Evolutionary conservation across 352 stramenopile genomes (phyloP).

Genomic region (Halophytophthora polymorphica): DNA sequence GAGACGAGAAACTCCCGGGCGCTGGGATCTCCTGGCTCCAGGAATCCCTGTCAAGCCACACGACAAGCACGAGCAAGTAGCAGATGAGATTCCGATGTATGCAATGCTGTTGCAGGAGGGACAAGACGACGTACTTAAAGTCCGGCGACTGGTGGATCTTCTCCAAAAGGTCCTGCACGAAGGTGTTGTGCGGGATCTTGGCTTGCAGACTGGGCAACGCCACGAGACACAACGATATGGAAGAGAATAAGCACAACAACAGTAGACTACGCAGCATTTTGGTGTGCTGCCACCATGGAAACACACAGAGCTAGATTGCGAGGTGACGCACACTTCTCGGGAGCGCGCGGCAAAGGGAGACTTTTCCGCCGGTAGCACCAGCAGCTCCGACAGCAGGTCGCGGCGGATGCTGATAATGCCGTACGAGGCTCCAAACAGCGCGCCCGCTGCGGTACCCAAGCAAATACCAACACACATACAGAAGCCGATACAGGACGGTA

Average conservation of each 20-base stretch:
- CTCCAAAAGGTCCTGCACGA: conserved; percentile 52
- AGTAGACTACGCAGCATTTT: neutral
- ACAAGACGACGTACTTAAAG: conserved; percentile 34
- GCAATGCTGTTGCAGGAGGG: neutral
- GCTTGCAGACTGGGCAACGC: conserved; percentile 25
- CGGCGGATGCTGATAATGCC: conserved; percentile 67
- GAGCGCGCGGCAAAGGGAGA: conserved; percentile 61
- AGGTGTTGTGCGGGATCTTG: conserved; percentile 44
- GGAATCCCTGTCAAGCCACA: conserved; percentile 30
- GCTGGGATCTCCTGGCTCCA: conserved; percentile 35
- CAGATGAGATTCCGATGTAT: neutral
- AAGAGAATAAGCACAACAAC: neutral
- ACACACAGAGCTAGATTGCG: conserved; percentile 2
- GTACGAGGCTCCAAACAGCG: conserved; percentile 59
- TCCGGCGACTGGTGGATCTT: conserved; percentile 40
- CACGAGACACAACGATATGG: neutral
- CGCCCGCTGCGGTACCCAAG: conserved; percentile 33
- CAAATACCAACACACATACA: neutral
- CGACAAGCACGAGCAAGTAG: too few relatives aligned
- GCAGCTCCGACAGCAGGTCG: conserved; percentile 63
- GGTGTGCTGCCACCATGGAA: neutral
- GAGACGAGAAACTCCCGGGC: conserved; percentile 7
- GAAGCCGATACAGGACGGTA: neutral
- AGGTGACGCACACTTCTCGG: conserved; percentile 38
- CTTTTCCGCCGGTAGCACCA: conserved; percentile 59